Evolutionary conservation across 2,329 filamentous ascomycete genomes (phyloP).

Genomic region (Pyrenophora teres): DNA sequence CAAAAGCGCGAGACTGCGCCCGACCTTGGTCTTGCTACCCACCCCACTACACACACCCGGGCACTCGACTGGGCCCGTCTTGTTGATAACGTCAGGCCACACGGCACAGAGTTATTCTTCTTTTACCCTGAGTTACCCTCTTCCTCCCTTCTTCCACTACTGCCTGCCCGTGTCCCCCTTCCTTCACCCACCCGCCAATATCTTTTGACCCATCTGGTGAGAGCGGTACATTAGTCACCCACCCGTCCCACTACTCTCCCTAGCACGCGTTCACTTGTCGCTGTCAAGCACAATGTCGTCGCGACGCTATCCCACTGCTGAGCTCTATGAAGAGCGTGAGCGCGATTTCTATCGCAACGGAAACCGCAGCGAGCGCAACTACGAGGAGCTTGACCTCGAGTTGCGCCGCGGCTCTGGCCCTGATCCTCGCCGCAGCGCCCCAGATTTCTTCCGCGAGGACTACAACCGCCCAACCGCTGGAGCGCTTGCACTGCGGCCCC

Average conservation of each 20-base stretch:
- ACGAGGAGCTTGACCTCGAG: constrained; percentile 58
- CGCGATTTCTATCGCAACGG: constrained; percentile 55
- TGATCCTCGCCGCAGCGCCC: constrained; percentile 50
- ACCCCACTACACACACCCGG: constrained; percentile 24
- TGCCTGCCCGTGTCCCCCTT: too few species aligned
- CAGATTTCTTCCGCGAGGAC: constrained; percentile 56
- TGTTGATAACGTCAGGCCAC: constrained; percentile 34
- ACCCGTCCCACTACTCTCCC: background rate
- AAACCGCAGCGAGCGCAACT: constrained; percentile 49
- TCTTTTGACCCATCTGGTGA: background rate
- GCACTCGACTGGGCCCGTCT: constrained; percentile 26
- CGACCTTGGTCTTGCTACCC: constrained; percentile 22
- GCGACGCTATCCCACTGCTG: constrained; percentile 53
- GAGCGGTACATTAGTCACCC: constrained; percentile 18
- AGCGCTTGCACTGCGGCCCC: constrained; percentile 52
- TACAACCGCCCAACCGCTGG: constrained; percentile 55
- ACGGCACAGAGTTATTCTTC: constrained; percentile 13
- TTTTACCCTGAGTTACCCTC: constrained; percentile 9
- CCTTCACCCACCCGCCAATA: constrained; percentile 7
- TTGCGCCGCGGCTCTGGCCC: constrained; percentile 43
- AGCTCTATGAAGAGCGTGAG: constrained; percentile 56
- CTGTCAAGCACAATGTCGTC: constrained; percentile 36
- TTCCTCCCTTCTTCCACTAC: constrained; percentile 3
- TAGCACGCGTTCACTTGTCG: constrained; percentile 12
- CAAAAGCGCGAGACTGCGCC: constrained; percentile 13